Percentiles rank a stretch among this genome's conserved stretches.
These are phyloP conservation scores for Ceratocystis eucalypticola DNA, from an alignment of 2,329 filamentous ascomycete genomes.

Conservation along the genomic window DNA sequence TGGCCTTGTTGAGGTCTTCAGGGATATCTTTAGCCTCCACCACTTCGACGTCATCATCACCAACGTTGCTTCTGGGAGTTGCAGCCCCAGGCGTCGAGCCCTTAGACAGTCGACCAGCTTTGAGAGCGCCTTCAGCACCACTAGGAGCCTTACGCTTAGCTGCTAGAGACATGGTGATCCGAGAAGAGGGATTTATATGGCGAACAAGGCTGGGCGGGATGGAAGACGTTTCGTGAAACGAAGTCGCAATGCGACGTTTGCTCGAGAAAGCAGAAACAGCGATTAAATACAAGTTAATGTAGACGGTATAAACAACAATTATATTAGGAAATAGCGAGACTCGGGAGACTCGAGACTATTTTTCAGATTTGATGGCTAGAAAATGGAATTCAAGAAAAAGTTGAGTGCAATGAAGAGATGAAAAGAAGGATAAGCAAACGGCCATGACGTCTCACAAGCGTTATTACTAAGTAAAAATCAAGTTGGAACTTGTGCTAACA, in stretches of 20 bases:
- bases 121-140: conserved; percentile 36
- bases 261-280: not conserved
- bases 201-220: not conserved
- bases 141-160: conserved; percentile 53
- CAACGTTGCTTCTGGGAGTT: conserved; percentile 46
- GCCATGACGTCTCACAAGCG: conserved; percentile 1
- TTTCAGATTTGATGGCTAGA: not conserved
- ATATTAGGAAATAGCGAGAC: not conserved
- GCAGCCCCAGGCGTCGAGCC: conserved; percentile 47
- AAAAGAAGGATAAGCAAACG: not conserved
- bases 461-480: not conserved
- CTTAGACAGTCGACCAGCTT: conserved; percentile 43
- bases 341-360: not conserved
- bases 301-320: not conserved
- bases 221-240: not conserved
- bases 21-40: conserved; percentile 32
- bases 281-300: not conserved
- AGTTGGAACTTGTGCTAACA: conserved; percentile 5
- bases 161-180: conserved; percentile 39
- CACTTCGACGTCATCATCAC: conserved; percentile 36
- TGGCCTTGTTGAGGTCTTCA: conserved; percentile 33
- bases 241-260: conserved; percentile 3
- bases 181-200: not conserved
- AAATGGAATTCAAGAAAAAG: not conserved
- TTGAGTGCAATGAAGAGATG: not conserved